A percentile compares a stretch with the other conserved stretches of the same genome.
Conservation (phyloP, 2,329 filamentous ascomycete species). For the Xylogone sp. region DNA sequence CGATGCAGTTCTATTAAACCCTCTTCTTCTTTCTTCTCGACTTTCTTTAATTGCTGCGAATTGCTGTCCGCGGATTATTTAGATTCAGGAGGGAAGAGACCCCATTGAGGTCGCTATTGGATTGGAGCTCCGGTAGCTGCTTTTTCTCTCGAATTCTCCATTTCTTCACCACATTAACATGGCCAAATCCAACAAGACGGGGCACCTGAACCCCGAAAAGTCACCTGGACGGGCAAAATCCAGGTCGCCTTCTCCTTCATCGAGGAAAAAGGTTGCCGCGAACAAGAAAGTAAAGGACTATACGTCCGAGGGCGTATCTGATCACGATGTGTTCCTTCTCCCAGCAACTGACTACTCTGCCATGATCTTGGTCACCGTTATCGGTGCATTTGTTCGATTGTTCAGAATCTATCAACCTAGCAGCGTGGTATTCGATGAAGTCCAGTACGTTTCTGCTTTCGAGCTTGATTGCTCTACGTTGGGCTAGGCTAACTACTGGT, state of each 20-base stretch:
- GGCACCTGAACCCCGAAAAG: background rate
- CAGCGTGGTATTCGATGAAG: conserved; percentile 98
- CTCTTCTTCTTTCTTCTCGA: conserved; percentile 4
- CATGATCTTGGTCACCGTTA: conserved; percentile 65
- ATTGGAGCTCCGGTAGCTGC: conserved; percentile 10
- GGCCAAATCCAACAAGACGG: background rate
- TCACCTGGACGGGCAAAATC: background rate
- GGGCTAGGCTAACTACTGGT: conserved; percentile 12
- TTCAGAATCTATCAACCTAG: conserved; percentile 96
- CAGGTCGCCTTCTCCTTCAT: background rate
- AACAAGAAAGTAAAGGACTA: conserved; percentile 48
- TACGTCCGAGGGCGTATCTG: conserved; percentile 73
- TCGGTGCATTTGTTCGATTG: conserved; percentile 77
- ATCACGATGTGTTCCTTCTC: conserved; percentile 90
- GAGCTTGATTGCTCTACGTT: background rate
- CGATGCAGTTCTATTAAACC: background rate
- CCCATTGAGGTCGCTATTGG: conserved; percentile 29
- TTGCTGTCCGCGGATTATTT: background rate
- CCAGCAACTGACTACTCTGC: conserved; percentile 80
- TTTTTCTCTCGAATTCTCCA: background rate
- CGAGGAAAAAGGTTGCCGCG: conserved; percentile 3
- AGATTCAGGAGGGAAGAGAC: background rate
- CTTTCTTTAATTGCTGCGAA: conserved; percentile 2
- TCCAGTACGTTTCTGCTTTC: conserved; percentile 69
- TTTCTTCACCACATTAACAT: background rate